Percentiles rank a stretch among this genome's conserved stretches.
phyloP scores from a whole-genome alignment of 2,329 filamentous ascomycete genomes.

The Leptographium wingfieldii region DNA sequence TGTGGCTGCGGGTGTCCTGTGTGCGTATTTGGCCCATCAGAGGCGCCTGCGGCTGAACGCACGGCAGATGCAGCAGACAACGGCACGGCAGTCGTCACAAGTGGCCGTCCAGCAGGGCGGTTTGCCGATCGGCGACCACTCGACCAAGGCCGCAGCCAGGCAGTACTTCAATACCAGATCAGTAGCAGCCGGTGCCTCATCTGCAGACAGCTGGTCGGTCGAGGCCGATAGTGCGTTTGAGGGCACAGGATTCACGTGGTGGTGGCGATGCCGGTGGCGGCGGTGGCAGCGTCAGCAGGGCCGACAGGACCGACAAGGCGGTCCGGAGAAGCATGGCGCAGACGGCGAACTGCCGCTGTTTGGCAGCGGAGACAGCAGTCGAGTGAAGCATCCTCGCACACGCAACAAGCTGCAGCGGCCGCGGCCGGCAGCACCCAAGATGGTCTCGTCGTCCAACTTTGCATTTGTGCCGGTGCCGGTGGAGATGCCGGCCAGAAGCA shows the following conservation, averaged over 20 bases:
- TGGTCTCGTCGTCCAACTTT: constrained; percentile 7
- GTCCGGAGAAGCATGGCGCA: not conserved
- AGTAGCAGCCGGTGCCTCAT: not conserved
- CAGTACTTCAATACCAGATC: not conserved
- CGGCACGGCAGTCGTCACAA: not conserved
- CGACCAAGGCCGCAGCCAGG: not conserved
- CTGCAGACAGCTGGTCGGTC: constrained; percentile 3
- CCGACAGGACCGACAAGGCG: constrained; percentile 5
- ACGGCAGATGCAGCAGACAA: not conserved
- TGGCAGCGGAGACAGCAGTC: not conserved
- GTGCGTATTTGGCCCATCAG: constrained; percentile 24
- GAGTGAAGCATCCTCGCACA: not conserved
- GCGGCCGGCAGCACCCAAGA: constrained; percentile 2
- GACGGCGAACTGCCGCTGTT: not conserved
- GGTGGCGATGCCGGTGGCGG: constrained; percentile 10
- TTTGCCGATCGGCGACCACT: not conserved
- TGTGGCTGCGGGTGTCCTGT: constrained; percentile 27
- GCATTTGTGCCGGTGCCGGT: constrained; percentile 4
- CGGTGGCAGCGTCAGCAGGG: constrained; percentile 6
- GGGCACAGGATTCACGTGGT: constrained; percentile 5
- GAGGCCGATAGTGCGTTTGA: constrained; percentile 7
- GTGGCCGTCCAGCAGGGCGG: not conserved
- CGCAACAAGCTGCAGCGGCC: not conserved
- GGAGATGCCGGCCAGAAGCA: not conserved
- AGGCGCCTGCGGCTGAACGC: constrained; percentile 1